These are phyloP conservation scores for Sphaerulina populicola DNA, from an alignment of 2,329 filamentous ascomycete genomes.

Conservation along the genomic window DNA sequence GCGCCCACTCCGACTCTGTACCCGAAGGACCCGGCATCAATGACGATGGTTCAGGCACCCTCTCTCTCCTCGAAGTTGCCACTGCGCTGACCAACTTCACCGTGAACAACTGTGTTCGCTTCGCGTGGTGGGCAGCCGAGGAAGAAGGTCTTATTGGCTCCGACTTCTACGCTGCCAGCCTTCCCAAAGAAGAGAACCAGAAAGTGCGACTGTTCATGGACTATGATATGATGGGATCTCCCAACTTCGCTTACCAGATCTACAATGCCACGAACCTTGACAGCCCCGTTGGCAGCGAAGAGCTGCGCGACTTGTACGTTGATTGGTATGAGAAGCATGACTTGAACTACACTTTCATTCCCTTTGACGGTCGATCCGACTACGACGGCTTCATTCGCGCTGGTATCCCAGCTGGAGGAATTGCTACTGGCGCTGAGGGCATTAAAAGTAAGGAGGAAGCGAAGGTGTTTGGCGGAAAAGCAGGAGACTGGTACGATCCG, in stretches of 20 bases:
- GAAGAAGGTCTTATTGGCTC: slow-evolving; percentile 54
- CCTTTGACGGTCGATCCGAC: slow-evolving; percentile 21
- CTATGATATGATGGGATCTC: slow-evolving; percentile 62
- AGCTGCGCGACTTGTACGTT: slow-evolving; percentile 19
- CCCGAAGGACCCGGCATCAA: slow-evolving; percentile 62
- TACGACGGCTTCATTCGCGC: slow-evolving; percentile 22
- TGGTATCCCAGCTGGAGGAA: slow-evolving; percentile 20
- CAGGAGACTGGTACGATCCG: slow-evolving; percentile 37
- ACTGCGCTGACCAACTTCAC: slow-evolving; percentile 60
- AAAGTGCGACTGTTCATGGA: slow-evolving; percentile 61
- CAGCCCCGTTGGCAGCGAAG: slow-evolving; percentile 15
- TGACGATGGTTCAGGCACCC: slow-evolving; percentile 64
- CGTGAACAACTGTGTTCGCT: slow-evolving; percentile 62
- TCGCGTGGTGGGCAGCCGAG: slow-evolving; percentile 57
- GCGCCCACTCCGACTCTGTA: slow-evolving; percentile 36
- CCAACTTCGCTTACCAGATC: slow-evolving; percentile 50
- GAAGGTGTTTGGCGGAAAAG: slow-evolving; percentile 60
- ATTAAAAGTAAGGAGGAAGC: slow-evolving; percentile 62
- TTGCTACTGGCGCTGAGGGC: slow-evolving; percentile 47
- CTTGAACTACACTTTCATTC: slow-evolving; percentile 21
- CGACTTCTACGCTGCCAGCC: slow-evolving; percentile 44
- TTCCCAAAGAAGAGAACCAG: slow-evolving; percentile 41
- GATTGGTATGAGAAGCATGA: slow-evolving; percentile 18
- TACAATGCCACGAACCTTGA: slow-evolving; percentile 41
- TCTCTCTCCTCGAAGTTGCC: slow-evolving; percentile 53